phyloP scores from a whole-genome alignment of 2,329 filamentous ascomycete genomes.

The Nannizziopsis arthrosporioides region DNA sequence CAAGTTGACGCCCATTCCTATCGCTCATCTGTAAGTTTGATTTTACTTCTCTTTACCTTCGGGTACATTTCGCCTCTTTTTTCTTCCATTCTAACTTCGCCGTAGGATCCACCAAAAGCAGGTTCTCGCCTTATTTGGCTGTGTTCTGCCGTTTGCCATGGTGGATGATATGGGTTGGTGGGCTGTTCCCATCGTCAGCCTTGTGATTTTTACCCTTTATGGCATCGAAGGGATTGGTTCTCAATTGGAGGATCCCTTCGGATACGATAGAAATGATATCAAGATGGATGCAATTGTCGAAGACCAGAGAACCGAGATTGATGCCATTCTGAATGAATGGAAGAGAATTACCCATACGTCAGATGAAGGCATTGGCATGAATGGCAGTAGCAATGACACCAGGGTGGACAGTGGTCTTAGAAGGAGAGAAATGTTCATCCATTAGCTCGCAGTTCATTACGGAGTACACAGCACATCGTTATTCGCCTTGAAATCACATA shows the following conservation, averaged over 20 bases:
- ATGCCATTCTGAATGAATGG: slow-evolving; percentile 50
- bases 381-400: slow-evolving; percentile 4
- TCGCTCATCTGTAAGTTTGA: slow-evolving; percentile 44
- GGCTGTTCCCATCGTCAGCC: slow-evolving; percentile 46
- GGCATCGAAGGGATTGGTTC: slow-evolving; percentile 53
- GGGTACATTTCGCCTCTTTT: neutral
- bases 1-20: slow-evolving; percentile 50
- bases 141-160: slow-evolving; percentile 52
- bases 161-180: slow-evolving; percentile 54
- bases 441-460: neutral
- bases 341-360: slow-evolving; percentile 23
- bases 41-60: neutral
- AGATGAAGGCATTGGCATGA: slow-evolving; percentile 13
- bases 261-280: slow-evolving; percentile 54
- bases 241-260: slow-evolving; percentile 55
- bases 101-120: slow-evolving; percentile 51
- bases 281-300: slow-evolving; percentile 56
- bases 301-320: slow-evolving; percentile 47
- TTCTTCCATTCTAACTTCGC: neutral
- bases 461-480: neutral
- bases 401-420: slow-evolving; percentile 16
- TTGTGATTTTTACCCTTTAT: slow-evolving; percentile 54
- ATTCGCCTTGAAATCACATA: too few species aligned
- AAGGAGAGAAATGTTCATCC: slow-evolving; percentile 25
- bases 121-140: slow-evolving; percentile 50